Evolutionary conservation across 768 basidiomycete genomes (phyloP), one percentile per base, ranked within the genome.

Genomic region (Clathrus columnatus): DNA sequence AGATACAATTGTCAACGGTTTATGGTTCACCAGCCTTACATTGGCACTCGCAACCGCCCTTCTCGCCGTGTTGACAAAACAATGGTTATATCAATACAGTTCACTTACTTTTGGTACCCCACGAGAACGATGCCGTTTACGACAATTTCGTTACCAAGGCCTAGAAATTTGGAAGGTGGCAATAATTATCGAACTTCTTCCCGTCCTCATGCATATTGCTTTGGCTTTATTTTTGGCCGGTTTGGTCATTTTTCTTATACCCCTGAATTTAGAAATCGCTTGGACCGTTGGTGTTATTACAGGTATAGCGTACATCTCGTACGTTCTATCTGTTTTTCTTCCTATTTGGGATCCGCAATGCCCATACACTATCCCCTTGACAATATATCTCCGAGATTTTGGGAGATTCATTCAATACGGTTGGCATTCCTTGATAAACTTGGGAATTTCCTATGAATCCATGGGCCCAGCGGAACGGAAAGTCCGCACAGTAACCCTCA

Each of bases 1-100:
- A 21, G 30, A 36, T n/a, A 14, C 36, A 2, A 11, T 36, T 36
- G 36, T 62, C 8, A 62, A 62, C 48, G 47, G 58, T 17, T 30
- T 61, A 14, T 61, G 60, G 61, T 61, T 62, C 41, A n/a, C 52
- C 20, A 36, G 36, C n/a, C 36, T 53, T 41, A 41, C 51, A 21
- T 10, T 41, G 27, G 18, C 41, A 53, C 21, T 53, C 42, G 26
- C 11, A 7, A 17, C 16, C 28, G 14, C 32, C 14, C 36, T 26
- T 36, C 10, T 24, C 36, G 23, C n/a, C 6, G 29, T 27, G 41
- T 23, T 41, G 41, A 24, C 36, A 30, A 21, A 26, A 14, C 62
- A 63, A 48, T 63, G 62, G 62, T 59, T 52, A 20, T 36, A 36
- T n/a, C 36, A 36, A 36, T 36, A 36, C n/a, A 36, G 4, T 11